Evolutionary conservation across 2,329 filamentous ascomycete genomes (phyloP).

Genomic region (Colletotrichum caudatum): DNA sequence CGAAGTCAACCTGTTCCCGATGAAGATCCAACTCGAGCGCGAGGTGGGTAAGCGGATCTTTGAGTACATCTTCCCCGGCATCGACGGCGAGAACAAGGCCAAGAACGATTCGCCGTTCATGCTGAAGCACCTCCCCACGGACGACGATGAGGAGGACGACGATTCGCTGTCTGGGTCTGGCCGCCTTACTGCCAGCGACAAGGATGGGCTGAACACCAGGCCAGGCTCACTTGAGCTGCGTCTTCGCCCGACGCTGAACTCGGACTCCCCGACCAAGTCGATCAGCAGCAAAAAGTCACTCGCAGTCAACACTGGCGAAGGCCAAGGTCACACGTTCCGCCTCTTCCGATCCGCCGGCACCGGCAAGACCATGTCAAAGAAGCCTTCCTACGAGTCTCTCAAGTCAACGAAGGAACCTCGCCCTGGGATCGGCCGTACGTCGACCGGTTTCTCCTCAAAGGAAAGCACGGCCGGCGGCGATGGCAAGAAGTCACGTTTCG

Average conservation of each 20-base stretch:
- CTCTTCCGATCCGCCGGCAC: conserved; percentile 61
- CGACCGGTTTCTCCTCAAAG: conserved; percentile 60
- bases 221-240: conserved; percentile 84
- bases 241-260: conserved; percentile 83
- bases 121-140: conserved; percentile 59
- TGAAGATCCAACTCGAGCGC: conserved; percentile 93
- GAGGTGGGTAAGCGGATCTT: conserved; percentile 94
- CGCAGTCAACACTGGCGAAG: conserved; percentile 62
- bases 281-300: conserved; percentile 58
- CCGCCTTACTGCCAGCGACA: conserved; percentile 56
- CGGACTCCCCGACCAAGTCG: conserved; percentile 56
- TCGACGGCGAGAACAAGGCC: conserved; percentile 66
- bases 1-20: conserved; percentile 90
- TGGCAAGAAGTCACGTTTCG: conserved; percentile 66
- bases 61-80: conserved; percentile 95
- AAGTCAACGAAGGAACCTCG: conserved; percentile 55
- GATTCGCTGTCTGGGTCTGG: conserved; percentile 56
- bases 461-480: conserved; percentile 55
- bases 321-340: conserved; percentile 58
- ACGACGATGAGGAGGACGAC: conserved; percentile 63
- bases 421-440: conserved; percentile 59
- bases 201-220: conserved; percentile 67
- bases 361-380: conserved; percentile 61
- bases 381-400: conserved; percentile 69
- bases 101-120: conserved; percentile 73